Evolutionary conservation across 129 eudicot genomes (phyloP), one percentile per base, ranked within the genome.

Genomic region (Saposhnikovia divaricata): DNA sequence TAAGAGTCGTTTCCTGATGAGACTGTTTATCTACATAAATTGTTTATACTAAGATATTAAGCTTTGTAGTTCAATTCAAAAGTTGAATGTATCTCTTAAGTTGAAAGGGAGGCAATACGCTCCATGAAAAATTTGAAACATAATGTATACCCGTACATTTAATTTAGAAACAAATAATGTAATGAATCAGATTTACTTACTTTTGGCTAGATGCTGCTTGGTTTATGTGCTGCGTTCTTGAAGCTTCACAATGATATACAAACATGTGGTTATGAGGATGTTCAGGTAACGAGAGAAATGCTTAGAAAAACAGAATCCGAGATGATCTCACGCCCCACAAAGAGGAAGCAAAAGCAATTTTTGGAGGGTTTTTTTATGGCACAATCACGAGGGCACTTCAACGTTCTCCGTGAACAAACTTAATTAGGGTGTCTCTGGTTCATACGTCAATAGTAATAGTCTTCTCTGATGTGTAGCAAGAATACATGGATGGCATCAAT

Each of bases 271-370:
- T 92, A 92, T 77, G 87, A 90, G 79, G 97, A 92, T 66, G 97
- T 92, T 18, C 97, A 90, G 76, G 92, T 90, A 75, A 92, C 89
- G 97, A 90, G 97, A 96, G 96, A 92, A 78, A 92, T 92, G 97
- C 91, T 92, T 68, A 90, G 89, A 31, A 82, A 89, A 82, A 85
- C 93, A 5, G 97, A 93, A 53, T 85, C 93, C 3, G 90, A 92
- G 82, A 81, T 84, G 75, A 82, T 83, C 23, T 65, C 90, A 11
- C 82, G 42, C 57, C 83, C 78, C 19, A 77, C 78, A 4, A 90
- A 90, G 83, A 86, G 87, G 57, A 90, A 89, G 78, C 86, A 81
- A 0, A 80, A 79, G 12, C 86, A 91, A 6, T 90, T 88, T n/a
- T 69, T 88, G 92, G 96, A 92, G 88, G 80, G 74, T 83, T 15